A percentile compares a stretch with the other conserved stretches of the same genome.
These are phyloP conservation scores for Plasmodium berghei DNA, from an alignment of 169 alveolate species.

Conservation along the genomic window DNA sequence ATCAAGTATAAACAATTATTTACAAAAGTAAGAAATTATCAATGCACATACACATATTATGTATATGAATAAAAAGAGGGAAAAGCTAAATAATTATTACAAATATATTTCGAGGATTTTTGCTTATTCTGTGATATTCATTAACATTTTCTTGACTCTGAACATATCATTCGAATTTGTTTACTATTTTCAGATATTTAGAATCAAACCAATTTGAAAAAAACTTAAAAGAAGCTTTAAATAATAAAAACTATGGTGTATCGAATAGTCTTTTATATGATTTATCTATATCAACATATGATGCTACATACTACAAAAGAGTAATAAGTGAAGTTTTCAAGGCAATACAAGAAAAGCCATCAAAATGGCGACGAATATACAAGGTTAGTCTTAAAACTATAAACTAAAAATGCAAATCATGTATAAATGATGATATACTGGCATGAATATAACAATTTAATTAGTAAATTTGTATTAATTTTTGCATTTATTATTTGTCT, in stretches of 20 bases:
- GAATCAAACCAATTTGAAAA: conserved; percentile 75
- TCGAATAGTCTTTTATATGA: conserved; percentile 68
- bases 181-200: conserved; percentile 25
- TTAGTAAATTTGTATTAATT: background rate
- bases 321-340: conserved; percentile 56
- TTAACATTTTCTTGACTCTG: background rate
- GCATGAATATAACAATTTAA: no score
- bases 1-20: conserved; percentile 72
- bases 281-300: conserved; percentile 69
- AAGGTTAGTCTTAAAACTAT: conserved; percentile 8
- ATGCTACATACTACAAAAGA: conserved; percentile 44
- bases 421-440: no score
- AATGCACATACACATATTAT: background rate
- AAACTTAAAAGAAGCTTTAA: conserved; percentile 61
- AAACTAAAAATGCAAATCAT: background rate
- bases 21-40: conserved; percentile 39
- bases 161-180: background rate
- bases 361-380: conserved; percentile 70
- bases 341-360: conserved; percentile 73
- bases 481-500: background rate
- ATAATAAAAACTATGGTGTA: conserved; percentile 69
- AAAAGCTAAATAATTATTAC: background rate
- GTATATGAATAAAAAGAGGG: background rate
- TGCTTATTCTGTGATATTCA: background rate
- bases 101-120: background rate